Evolutionary conservation across 768 basidiomycete species (phyloP), one percentile per base, ranked within the genome.

Genomic region (Coprinellus micaceus): DNA sequence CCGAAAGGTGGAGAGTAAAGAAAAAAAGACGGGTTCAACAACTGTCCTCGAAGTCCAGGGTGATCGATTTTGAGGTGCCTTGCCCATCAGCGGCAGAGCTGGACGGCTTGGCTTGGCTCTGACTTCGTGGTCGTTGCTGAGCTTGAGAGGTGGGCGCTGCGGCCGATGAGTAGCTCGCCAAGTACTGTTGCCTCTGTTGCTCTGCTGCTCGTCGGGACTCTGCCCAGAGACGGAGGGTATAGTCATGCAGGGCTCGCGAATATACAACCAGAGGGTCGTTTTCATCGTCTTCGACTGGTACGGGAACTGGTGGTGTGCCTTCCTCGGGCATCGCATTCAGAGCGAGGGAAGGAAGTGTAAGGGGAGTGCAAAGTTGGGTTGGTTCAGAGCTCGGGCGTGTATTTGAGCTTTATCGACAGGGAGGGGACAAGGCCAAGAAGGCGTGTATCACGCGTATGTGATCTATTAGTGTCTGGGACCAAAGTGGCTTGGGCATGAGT

Each of bases 161-260:
- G 19, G 17, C 21, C 52, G 36, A 57, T 64, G 64, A 47, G 57
- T 53, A 41, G 58, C 57, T 67, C 24, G 70, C 69, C 19, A 75
- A 70, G 56, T 69, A 71, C 64, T 85, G 81, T 62, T 84, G 85
- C 45, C 78, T 10, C 80, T 56, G 74, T 64, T 63, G 82, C 64
- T 86, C 85, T 37, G 79, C 80, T 55, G 75, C 65, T 61, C 79
- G 78, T 63, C 84, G 75, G 4, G 85, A 84, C 64, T 88, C 83
- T 50, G 81, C 80, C 85, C 86, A 88, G 49, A 86, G 76, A 40
- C 67, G 75, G 50, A 87, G 77, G 26, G 87, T 88, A 58, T 86
- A 88, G 54, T 85, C 77, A 66, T 87, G 83, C 30, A 89, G 70
- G 43, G 84, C 77, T 62, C 80, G 83, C 17, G 87, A 81, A 63